Evolutionary conservation across 139 green algal species (phyloP).

Genomic region (Chlamydomonas sp.): DNA sequence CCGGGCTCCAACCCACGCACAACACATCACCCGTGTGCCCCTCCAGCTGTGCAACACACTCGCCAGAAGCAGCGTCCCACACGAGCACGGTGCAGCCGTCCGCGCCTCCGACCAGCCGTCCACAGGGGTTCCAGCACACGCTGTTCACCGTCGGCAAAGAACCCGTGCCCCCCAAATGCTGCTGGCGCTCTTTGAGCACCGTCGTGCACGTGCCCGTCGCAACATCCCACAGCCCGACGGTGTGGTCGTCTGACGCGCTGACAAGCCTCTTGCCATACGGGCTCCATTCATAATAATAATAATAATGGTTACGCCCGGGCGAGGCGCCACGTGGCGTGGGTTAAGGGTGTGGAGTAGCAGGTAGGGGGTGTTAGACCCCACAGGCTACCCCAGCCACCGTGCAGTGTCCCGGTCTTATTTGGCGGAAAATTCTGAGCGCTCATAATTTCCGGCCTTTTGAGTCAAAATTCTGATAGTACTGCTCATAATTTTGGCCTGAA

Average conservation of each 20-base stretch:
- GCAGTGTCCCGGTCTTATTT: too few species aligned
- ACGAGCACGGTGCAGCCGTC: background rate
- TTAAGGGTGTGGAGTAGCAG: too few species aligned
- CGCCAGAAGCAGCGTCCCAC: constrained; percentile 1
- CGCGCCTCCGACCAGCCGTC: background rate
- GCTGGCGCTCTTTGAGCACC: background rate
- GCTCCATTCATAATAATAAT: too few species aligned
- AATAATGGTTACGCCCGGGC: too few species aligned
- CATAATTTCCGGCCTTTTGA: too few species aligned
- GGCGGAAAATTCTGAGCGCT: too few species aligned
- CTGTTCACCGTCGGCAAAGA: background rate
- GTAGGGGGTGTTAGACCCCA: too few species aligned
- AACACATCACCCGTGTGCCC: too few species aligned
- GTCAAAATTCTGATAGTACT: too few species aligned
- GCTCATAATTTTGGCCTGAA: too few species aligned
- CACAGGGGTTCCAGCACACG: constrained; percentile 1
- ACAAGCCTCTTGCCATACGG: constrained; percentile 22
- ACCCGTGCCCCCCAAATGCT: background rate
- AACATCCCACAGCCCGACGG: background rate
- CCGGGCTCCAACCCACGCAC: background rate
- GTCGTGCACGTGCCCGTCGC: background rate
- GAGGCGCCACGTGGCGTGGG: too few species aligned
- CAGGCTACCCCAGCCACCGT: too few species aligned
- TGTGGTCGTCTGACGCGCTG: background rate
- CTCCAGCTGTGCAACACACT: background rate